Evolutionary conservation across 768 basidiomycete genomes (phyloP).

Genomic region (Pulveroboletus ravenelii): DNA sequence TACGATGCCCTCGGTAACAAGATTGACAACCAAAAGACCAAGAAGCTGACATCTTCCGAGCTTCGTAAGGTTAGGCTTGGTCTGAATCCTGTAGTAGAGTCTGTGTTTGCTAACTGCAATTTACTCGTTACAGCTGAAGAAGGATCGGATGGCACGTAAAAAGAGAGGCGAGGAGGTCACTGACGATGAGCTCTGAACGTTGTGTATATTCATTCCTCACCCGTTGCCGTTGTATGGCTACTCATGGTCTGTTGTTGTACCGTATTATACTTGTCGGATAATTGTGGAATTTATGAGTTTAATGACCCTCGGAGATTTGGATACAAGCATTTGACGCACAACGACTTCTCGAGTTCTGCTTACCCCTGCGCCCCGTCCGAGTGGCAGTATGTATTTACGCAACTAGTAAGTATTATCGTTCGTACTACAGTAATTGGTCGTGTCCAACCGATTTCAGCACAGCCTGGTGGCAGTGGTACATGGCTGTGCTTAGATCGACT

Average conservation of each 20-base stretch:
- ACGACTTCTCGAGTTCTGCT: not conserved
- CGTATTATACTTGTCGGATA: conserved; percentile 8
- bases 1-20: conserved; percentile 99
- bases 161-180: conserved; percentile 81
- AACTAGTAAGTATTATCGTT: too few relatives aligned
- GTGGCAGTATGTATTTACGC: too few relatives aligned
- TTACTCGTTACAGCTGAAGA: conserved; percentile 56
- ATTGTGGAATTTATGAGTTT: conserved; percentile 4
- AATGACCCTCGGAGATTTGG: not conserved
- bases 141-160: conserved; percentile 88
- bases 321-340: too few relatives aligned
- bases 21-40: conserved; percentile 77
- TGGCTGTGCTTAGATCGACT: not conserved
- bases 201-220: conserved; percentile 6
- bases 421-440: too few relatives aligned
- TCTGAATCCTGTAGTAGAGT: not conserved
- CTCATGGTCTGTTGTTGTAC: conserved; percentile 14
- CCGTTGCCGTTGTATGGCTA: not conserved
- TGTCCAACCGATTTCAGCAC: too few relatives aligned
- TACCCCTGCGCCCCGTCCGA: too few relatives aligned
- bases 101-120: conserved; percentile 9
- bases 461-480: too few relatives aligned
- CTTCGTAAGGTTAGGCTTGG: conserved; percentile 60
- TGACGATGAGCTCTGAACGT: conserved; percentile 49
- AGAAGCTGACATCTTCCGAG: conserved; percentile 82